phyloP scores from a whole-genome alignment of 345 rosid species.

The Hibiscus tridactylites region DNA sequence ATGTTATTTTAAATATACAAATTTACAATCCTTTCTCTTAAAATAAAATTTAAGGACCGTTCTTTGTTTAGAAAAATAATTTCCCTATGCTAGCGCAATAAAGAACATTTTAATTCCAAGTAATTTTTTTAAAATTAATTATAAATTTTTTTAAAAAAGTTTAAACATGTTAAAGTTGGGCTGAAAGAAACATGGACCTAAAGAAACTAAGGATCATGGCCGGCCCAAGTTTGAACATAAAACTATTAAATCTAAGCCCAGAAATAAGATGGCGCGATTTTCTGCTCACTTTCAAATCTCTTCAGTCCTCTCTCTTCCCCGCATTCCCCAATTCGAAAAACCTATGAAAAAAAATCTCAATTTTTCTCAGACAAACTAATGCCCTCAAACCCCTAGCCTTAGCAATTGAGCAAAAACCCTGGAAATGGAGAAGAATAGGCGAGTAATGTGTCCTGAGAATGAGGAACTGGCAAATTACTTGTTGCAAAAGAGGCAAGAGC shows the following conservation, averaged over 20 bases:
- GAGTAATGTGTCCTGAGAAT: slow-evolving; percentile 50
- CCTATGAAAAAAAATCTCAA: not conserved
- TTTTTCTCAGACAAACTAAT: not conserved
- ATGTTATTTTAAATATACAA: no score
- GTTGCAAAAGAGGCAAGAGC: slow-evolving; percentile 59
- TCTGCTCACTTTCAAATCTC: not conserved
- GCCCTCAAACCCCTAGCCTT: not conserved
- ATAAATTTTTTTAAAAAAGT: no score
- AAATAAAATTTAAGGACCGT: no score
- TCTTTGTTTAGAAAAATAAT: no score
- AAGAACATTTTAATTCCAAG: no score
- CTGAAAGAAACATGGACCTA: no score
- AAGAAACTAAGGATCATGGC: not conserved
- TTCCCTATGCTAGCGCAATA: no score
- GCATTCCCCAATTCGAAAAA: not conserved
- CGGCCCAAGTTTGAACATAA: not conserved
- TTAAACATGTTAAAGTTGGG: no score
- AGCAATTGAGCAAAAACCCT: not conserved
- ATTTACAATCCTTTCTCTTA: no score
- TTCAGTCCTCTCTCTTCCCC: not conserved
- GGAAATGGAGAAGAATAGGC: slow-evolving; percentile 43
- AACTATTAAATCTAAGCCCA: not conserved
- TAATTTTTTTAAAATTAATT: no score
- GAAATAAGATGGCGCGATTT: slow-evolving; percentile 20
- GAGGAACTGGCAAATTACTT: slow-evolving; percentile 48